These are phyloP conservation scores for Aspergillus candidus DNA, from an alignment of 2,329 filamentous ascomycete genomes.

Conservation along the genomic window DNA sequence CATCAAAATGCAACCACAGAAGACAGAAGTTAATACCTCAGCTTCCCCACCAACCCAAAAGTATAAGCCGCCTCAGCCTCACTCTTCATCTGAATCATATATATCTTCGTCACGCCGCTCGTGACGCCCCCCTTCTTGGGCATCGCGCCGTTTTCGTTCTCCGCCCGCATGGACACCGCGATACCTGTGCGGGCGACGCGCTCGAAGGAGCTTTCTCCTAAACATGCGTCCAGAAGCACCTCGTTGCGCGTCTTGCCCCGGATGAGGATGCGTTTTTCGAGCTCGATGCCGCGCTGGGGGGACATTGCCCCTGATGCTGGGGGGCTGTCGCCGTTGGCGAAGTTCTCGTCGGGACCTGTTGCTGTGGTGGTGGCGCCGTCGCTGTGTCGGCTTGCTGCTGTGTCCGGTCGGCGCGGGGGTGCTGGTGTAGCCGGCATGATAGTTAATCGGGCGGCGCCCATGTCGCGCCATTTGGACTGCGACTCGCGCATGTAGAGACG, in stretches of 20 bases:
- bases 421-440: slow-evolving; percentile 58
- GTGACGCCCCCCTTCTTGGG: slow-evolving; percentile 54
- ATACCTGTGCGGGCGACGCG: slow-evolving; percentile 78
- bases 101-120: slow-evolving; percentile 52
- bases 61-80: slow-evolving; percentile 51
- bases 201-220: slow-evolving; percentile 80
- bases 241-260: slow-evolving; percentile 61
- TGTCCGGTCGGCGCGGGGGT: slow-evolving; percentile 24
- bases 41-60: slow-evolving; percentile 48
- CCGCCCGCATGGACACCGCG: slow-evolving; percentile 81
- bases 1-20: background rate
- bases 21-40: slow-evolving; percentile 40
- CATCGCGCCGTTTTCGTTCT: slow-evolving; percentile 57
- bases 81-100: slow-evolving; percentile 59
- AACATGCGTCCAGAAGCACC: slow-evolving; percentile 72
- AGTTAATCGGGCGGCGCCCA: slow-evolving; percentile 75
- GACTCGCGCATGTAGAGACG: slow-evolving; percentile 74
- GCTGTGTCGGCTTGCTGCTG: slow-evolving; percentile 48
- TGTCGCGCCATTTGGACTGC: slow-evolving; percentile 80
- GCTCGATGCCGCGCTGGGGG: slow-evolving; percentile 50
- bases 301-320: slow-evolving; percentile 27
- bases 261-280: slow-evolving; percentile 82
- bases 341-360: slow-evolving; percentile 17
- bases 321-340: slow-evolving; percentile 22
- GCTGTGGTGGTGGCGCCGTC: slow-evolving; percentile 20